Evolutionary conservation across 768 basidiomycete genomes (phyloP).

Genomic region (Agaricus sinodeliciosus): DNA sequence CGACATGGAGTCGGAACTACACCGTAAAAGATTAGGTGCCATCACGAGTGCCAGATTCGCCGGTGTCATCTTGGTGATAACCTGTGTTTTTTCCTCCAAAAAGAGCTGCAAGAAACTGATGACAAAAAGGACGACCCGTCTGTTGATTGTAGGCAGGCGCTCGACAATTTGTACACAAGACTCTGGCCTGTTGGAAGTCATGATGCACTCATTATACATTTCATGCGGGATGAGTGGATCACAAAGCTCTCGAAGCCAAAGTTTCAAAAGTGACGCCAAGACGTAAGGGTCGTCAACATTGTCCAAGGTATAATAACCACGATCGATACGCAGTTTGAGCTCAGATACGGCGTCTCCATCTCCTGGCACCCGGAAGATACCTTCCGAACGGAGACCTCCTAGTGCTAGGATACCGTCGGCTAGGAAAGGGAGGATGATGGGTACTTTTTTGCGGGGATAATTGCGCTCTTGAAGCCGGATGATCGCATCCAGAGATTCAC

Average conservation of each 20-base stretch:
- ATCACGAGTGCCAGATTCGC: constrained; percentile 86
- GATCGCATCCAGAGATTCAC: constrained; percentile 81
- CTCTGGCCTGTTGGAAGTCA: constrained; percentile 55
- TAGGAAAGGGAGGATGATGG: constrained; percentile 91
- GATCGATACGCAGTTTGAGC: constrained; percentile 84
- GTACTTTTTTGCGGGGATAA: constrained; percentile 79
- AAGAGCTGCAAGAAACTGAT: constrained; percentile 91
- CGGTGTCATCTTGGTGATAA: constrained; percentile 82
- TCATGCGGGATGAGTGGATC: constrained; percentile 91
- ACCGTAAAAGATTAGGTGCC: constrained; percentile 86
- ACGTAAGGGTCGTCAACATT: constrained; percentile 89
- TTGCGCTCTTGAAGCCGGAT: constrained; percentile 80
- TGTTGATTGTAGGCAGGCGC: constrained; percentile 78
- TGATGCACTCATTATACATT: constrained; percentile 87
- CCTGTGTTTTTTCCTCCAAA: constrained; percentile 67
- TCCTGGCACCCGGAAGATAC: constrained; percentile 91
- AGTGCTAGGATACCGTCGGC: constrained; percentile 87
- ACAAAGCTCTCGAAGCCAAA: constrained; percentile 88
- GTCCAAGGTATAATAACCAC: constrained; percentile 86
- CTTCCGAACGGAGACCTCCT: constrained; percentile 79
- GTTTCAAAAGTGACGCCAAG: constrained; percentile 83
- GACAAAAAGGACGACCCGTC: constrained; percentile 81
- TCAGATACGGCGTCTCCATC: constrained; percentile 85
- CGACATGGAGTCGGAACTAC: constrained; percentile 81
- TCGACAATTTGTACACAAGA: constrained; percentile 71